A percentile compares a stretch with the other conserved stretches of the same genome.
Evolutionary conservation across 2,329 filamentous ascomycete genomes (phyloP).

Genomic region (Fusarium goolgardi): DNA sequence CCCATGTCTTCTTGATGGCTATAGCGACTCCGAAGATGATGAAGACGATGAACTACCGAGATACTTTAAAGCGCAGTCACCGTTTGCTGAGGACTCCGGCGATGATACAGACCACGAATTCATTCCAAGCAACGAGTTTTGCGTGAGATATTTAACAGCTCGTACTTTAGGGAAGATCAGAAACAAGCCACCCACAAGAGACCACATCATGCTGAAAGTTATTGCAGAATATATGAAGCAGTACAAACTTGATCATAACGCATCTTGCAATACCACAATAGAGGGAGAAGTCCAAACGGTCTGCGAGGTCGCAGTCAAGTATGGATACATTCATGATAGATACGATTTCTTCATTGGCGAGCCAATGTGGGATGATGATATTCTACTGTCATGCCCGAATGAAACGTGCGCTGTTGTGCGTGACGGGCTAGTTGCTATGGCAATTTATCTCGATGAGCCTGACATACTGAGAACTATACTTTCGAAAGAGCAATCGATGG

Average conservation of each 20-base stretch:
- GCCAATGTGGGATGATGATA: rapidly evolving
- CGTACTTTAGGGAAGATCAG: background rate
- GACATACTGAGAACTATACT: background rate
- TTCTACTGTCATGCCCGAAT: background rate
- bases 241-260: rapidly evolving
- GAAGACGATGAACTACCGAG: background rate
- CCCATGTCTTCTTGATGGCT: background rate
- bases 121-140: background rate
- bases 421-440: background rate
- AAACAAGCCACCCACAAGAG: background rate
- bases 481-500: background rate
- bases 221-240: background rate
- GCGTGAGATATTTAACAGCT: background rate
- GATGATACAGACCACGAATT: rapidly evolving
- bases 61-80: background rate
- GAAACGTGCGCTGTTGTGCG: background rate
- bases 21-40: background rate
- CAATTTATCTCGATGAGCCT: background rate
- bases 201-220: background rate
- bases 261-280: background rate
- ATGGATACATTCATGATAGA: conserved; percentile 3
- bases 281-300: background rate
- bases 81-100: no score
- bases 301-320: background rate
- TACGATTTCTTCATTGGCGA: background rate